Conservation (phyloP, 768 basidiomycete genomes). For the Pilatotrama ljubarskyi region DNA sequence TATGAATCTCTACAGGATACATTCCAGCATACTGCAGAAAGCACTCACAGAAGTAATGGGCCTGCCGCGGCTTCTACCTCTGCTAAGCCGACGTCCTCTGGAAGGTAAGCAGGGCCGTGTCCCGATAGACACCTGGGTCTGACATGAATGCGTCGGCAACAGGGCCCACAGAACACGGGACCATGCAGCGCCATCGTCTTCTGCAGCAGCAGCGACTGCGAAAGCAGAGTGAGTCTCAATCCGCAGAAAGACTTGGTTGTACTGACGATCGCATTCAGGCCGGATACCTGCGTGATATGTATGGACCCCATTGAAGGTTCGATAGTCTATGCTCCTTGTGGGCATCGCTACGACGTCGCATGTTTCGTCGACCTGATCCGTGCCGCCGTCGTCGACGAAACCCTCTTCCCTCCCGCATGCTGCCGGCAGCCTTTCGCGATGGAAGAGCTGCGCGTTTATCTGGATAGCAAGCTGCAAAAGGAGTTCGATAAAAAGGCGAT, state of each 20-base stretch:
- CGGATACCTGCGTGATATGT: slow-evolving; percentile 15
- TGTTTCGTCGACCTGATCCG: slow-evolving; percentile 28
- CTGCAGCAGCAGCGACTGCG: neutral
- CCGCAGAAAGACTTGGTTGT: neutral
- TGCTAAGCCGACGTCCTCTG: too few species aligned
- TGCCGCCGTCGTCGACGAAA: slow-evolving; percentile 26
- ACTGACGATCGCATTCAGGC: neutral
- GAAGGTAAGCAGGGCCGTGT: too few species aligned
- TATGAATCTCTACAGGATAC: neutral
- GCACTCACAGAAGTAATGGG: neutral
- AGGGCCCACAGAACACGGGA: neutral
- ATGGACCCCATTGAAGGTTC: neutral
- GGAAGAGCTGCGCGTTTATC: slow-evolving; percentile 10
- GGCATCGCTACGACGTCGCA: slow-evolving; percentile 23
- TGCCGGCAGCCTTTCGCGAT: slow-evolving; percentile 23
- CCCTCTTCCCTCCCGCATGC: slow-evolving; percentile 31
- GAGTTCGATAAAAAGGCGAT: slow-evolving; percentile 40
- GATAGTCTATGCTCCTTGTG: slow-evolving; percentile 12
- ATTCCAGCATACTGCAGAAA: neutral
- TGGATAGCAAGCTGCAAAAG: slow-evolving; percentile 3
- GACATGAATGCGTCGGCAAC: too few species aligned
- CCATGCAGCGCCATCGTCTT: neutral
- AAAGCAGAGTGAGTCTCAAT: neutral
- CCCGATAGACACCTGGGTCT: too few species aligned
- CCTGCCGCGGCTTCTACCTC: neutral